phyloP scores from a whole-genome alignment of 345 rosid genomes.

The Anastatica hierochuntica region DNA sequence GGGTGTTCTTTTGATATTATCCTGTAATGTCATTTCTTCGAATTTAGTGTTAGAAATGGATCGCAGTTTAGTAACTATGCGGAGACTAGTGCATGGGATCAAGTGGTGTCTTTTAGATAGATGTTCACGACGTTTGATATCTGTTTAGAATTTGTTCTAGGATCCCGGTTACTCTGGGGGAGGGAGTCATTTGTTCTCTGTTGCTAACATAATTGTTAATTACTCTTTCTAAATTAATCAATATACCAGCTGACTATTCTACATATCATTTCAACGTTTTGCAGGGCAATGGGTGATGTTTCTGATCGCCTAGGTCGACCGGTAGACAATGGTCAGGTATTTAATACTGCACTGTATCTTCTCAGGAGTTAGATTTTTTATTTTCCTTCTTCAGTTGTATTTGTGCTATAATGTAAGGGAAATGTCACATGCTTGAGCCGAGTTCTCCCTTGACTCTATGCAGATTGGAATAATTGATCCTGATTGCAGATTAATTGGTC shows the following conservation, averaged over 20 bases:
- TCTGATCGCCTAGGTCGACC: constrained; percentile 96
- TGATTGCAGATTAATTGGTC: constrained; percentile 94
- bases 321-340: constrained; percentile 95
- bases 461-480: constrained; percentile 97
- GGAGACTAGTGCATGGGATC: not conserved
- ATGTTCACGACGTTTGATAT: not conserved
- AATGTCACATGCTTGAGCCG: not conserved
- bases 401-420: not conserved
- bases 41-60: not conserved
- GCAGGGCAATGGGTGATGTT: constrained; percentile 97
- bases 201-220: too few relatives aligned
- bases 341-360: not conserved
- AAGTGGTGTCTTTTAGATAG: not conserved
- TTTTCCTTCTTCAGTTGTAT: not conserved
- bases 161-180: too few relatives aligned
- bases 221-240: not conserved
- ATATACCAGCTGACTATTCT: not conserved
- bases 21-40: too few relatives aligned
- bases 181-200: too few relatives aligned
- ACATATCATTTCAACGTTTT: not conserved
- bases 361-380: constrained; percentile 10
- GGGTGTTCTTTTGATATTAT: not conserved
- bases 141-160: too few relatives aligned
- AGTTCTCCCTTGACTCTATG: not conserved
- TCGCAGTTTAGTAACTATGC: not conserved